Conservation (phyloP, 1,139 yeast genomes). For the Suhomyces chickasaworum region DNA sequence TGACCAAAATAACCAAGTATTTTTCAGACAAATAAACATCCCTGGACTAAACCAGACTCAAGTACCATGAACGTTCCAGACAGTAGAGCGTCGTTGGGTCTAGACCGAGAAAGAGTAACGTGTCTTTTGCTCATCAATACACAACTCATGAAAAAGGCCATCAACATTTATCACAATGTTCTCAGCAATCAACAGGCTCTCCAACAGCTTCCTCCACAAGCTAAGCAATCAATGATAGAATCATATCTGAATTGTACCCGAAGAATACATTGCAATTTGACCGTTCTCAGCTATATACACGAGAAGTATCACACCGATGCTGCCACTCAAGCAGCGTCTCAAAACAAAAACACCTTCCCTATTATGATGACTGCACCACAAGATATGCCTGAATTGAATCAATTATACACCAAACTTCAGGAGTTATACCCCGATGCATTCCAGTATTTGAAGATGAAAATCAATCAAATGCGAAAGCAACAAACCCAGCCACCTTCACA, state of each 20-base stretch:
- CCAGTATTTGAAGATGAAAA: constrained; percentile 48
- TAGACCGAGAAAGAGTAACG: constrained; percentile 51
- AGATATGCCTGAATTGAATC: constrained; percentile 55
- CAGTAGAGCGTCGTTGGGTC: constrained; percentile 18
- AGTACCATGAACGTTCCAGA: constrained; percentile 10
- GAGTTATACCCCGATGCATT: constrained; percentile 59
- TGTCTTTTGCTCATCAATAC: constrained; percentile 55
- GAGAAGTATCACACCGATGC: constrained; percentile 50
- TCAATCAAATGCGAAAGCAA: constrained; percentile 44
- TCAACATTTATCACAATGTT: constrained; percentile 38
- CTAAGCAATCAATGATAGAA: constrained; percentile 43
- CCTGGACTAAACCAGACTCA: not conserved
- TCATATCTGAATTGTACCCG: constrained; percentile 53
- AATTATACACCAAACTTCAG: constrained; percentile 49
- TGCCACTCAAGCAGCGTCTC: constrained; percentile 27
- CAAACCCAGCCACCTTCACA: constrained; percentile 14
- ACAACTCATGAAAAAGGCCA: constrained; percentile 52
- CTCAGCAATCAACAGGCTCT: constrained; percentile 39
- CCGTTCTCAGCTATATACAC: constrained; percentile 54
- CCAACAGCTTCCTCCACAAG: constrained; percentile 39
- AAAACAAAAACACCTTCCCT: constrained; percentile 48
- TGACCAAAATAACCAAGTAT: not conserved
- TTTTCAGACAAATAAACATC: constrained; percentile 2
- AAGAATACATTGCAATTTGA: constrained; percentile 55
- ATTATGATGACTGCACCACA: constrained; percentile 55